Evolutionary conservation across 2,329 filamentous ascomycete species (phyloP).

Genomic region (Penicillium hesseltinei): DNA sequence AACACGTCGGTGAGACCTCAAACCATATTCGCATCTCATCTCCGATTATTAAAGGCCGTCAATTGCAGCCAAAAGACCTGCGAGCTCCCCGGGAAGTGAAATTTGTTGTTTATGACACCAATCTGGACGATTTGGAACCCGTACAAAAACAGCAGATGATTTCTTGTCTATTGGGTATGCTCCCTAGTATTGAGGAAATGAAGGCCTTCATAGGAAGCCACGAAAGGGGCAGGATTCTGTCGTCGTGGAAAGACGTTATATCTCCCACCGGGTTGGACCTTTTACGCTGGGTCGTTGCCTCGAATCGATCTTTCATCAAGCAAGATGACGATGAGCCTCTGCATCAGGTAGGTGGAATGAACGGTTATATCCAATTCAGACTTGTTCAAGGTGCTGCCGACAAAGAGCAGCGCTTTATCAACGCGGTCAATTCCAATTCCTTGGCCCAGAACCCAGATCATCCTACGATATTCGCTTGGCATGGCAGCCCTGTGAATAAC

Average conservation of each 20-base stretch:
- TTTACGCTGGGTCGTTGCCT: slow-evolving; percentile 84
- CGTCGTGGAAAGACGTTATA: slow-evolving; percentile 59
- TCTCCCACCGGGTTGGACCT: slow-evolving; percentile 65
- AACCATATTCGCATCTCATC: slow-evolving; percentile 43
- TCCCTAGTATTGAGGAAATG: slow-evolving; percentile 43
- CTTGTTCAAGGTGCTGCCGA: slow-evolving; percentile 87
- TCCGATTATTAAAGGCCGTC: slow-evolving; percentile 19
- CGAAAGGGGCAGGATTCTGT: slow-evolving; percentile 38
- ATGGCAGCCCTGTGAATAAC: slow-evolving; percentile 72
- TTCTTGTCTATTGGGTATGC: slow-evolving; percentile 36
- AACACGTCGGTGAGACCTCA: slow-evolving; percentile 43
- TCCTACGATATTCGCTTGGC: slow-evolving; percentile 81
- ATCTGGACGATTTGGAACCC: slow-evolving; percentile 41
- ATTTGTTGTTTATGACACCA: slow-evolving; percentile 35
- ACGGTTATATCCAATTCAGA: slow-evolving; percentile 73
- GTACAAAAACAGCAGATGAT: slow-evolving; percentile 33
- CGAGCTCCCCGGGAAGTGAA: neutral
- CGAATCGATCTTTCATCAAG: slow-evolving; percentile 82
- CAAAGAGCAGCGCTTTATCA: slow-evolving; percentile 73
- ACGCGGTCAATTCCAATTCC: slow-evolving; percentile 53
- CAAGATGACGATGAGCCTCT: slow-evolving; percentile 55
- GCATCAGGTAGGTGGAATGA: slow-evolving; percentile 62
- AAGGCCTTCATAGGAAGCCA: slow-evolving; percentile 43
- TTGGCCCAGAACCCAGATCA: slow-evolving; percentile 44
- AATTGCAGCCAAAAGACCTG: neutral